A percentile compares a stretch with the other conserved stretches of the same genome.
phyloP scores from a whole-genome alignment of 73 alveolate genomes.

The Blepharisma japonicum region DNA sequence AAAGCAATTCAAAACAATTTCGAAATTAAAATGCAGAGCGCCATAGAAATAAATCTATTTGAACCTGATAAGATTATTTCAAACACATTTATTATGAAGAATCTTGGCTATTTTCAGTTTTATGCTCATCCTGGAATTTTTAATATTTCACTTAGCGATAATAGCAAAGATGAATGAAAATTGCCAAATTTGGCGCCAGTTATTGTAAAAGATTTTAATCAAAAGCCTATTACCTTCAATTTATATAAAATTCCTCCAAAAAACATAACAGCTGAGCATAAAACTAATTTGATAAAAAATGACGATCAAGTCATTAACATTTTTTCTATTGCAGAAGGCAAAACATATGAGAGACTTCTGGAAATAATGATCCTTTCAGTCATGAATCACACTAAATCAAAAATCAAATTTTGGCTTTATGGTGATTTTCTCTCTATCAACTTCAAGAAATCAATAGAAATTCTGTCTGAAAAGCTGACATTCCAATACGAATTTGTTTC shows the following conservation, averaged over 20 bases:
- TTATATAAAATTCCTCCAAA: not conserved
- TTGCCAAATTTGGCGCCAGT: not conserved
- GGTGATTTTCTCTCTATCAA: slow-evolving; percentile 20
- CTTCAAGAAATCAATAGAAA: not conserved
- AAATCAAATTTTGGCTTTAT: slow-evolving; percentile 32
- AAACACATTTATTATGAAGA: slow-evolving; percentile 53
- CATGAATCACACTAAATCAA: not conserved
- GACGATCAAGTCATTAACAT: slow-evolving; percentile 31
- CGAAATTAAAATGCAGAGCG: not conserved
- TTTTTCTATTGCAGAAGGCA: slow-evolving; percentile 56
- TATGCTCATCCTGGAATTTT: slow-evolving; percentile 28
- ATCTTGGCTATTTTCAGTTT: slow-evolving; percentile 50
- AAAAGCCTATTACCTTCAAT: not conserved
- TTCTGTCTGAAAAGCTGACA: slow-evolving; percentile 20
- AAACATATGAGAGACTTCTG: slow-evolving; percentile 57
- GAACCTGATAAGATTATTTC: not conserved
- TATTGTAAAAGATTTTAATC: not conserved
- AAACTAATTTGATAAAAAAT: not conserved
- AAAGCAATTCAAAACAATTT: not conserved
- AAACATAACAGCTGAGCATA: not conserved
- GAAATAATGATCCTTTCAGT: slow-evolving; percentile 56
- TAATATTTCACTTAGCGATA: not conserved
- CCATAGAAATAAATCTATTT: not conserved
- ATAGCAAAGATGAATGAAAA: not conserved
- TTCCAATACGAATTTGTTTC: slow-evolving; percentile 48